phyloP scores from a whole-genome alignment of 2,329 filamentous ascomycete species.

The Fusarium pseudoanthophilum region DNA sequence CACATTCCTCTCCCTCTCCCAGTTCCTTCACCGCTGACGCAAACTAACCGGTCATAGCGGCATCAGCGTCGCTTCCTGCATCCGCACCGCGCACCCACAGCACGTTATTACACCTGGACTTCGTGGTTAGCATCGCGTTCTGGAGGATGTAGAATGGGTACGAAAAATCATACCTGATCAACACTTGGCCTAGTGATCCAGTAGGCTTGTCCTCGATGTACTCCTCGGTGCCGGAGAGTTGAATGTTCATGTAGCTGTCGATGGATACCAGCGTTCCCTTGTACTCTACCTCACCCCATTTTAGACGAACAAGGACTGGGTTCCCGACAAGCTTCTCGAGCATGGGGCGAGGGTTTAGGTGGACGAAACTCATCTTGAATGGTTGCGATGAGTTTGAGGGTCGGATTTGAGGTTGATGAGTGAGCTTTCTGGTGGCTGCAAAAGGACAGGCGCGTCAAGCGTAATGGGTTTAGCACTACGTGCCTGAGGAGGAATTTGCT shows the following conservation, averaged over 20 bases:
- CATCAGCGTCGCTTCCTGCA: slow-evolving; percentile 61
- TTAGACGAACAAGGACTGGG: slow-evolving; percentile 89
- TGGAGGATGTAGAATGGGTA: not conserved
- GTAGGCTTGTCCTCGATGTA: slow-evolving; percentile 89
- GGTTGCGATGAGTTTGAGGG: slow-evolving; percentile 30
- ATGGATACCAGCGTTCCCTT: slow-evolving; percentile 91
- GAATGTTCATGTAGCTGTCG: slow-evolving; percentile 99
- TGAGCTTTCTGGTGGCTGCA: slow-evolving; percentile 37
- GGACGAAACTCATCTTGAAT: slow-evolving; percentile 72
- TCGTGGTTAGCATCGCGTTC: slow-evolving; percentile 1
- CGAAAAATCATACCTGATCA: slow-evolving; percentile 77
- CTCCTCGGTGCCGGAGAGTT: slow-evolving; percentile 90
- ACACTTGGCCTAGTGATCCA: slow-evolving; percentile 85
- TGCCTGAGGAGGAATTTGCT: slow-evolving; percentile 40
- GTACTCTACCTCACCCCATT: slow-evolving; percentile 99
- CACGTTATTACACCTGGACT: slow-evolving; percentile 89
- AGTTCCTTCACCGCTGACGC: slow-evolving; percentile 1
- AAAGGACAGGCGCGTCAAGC: slow-evolving; percentile 38
- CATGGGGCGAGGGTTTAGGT: slow-evolving; percentile 96
- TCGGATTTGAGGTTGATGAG: slow-evolving; percentile 33
- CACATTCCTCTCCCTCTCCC: slow-evolving; percentile 15
- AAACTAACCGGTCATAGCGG: slow-evolving; percentile 66
- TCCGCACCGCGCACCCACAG: slow-evolving; percentile 81
- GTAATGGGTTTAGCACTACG: slow-evolving; percentile 26
- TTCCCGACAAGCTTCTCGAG: slow-evolving; percentile 94